Conservation (phyloP, 257 asterid genomes). For the Phtheirospermum japonicum region DNA sequence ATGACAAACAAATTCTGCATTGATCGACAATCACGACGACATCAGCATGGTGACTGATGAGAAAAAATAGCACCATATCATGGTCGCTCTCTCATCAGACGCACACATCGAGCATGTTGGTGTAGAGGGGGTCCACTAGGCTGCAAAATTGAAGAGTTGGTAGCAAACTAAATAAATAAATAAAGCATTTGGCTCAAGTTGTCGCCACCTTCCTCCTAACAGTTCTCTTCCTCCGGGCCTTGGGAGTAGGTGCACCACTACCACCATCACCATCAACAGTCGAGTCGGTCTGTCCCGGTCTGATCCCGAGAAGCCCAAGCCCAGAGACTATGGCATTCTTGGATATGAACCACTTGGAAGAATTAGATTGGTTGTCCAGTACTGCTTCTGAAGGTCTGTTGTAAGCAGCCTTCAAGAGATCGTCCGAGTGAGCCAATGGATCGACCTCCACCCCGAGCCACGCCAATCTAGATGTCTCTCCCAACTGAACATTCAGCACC, state of each 20-base stretch:
- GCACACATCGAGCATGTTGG: no score
- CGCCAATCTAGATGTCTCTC: conserved; percentile 83
- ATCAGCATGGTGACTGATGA: no score
- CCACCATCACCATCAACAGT: conserved; percentile 34
- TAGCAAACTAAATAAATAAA: conserved; percentile 9
- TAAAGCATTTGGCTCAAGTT: conserved; percentile 22
- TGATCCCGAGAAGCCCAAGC: conserved; percentile 87
- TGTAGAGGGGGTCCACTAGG: conserved; percentile 20
- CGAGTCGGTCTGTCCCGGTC: conserved; percentile 49
- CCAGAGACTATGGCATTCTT: conserved; percentile 83
- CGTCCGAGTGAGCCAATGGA: conserved; percentile 73
- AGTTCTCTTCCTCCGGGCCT: conserved; percentile 76
- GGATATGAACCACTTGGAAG: conserved; percentile 90
- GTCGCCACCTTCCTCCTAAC: conserved; percentile 75
- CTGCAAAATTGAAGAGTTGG: conserved; percentile 51
- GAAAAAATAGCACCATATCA: no score
- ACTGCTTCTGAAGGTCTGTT: conserved; percentile 72
- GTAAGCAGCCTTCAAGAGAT: conserved; percentile 74
- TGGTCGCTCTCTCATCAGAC: no score
- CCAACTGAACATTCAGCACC: conserved; percentile 73
- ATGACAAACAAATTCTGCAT: no score
- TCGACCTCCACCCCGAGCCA: conserved; percentile 97
- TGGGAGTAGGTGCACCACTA: conserved; percentile 40
- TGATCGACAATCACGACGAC: no score
- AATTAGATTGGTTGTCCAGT: conserved; percentile 33